Base-by-base conservation (phyloP, 495 filamentous ascomycete genomes). In the Haplographium delicatum region DNA sequence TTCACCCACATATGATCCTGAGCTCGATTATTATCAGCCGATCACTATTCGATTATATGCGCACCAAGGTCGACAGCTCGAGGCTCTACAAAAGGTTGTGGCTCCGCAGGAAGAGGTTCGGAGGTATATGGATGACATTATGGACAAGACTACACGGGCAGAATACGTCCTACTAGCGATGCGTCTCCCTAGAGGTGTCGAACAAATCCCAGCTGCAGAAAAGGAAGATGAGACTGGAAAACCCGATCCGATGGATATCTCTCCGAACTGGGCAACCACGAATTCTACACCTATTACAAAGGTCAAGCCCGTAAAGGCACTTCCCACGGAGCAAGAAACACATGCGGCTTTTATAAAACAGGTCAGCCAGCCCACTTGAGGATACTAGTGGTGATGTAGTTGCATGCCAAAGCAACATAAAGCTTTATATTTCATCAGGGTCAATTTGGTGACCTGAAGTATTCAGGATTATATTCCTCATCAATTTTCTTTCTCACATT, bases 1-100 rank as follows among this genome's bases (percentile, higher is more conserved):
- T 51, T 61, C 56, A 24, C 47, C 53, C 43, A 39, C 23, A 2
- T 78, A 79, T 38, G 72, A 79, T 43, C 73, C 72, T 16, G 72
- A 47, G 50, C 74, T 63, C 66, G 89, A 91, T 52, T 95, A 93
- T 67, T 96, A 94, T 64, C 88, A 96, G 58, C 89, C 91, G 2
- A 73, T 96, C 24, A 96, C 93, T 0, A 80, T 95, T 46, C 82
- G 87, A 39, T 74, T 95, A 37, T 78, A 79, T 53, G 74, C 83
- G 16, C 68, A 74, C 15, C 76, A 79, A 39, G 72, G 78, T 7
- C 76, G 78, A 49, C 71, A 85, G 31, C 75, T 94, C 5, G 84
- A 90, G 38, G 75, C 80, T n/a, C 64, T 96, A n/a, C 70, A 75
- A 27, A 80, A 80, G 13, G 82, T 89, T n/a, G 86, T 95, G 18